Conservation (phyloP, 352 stramenopile genomes). For the Globisporangium barbulae region DNA sequence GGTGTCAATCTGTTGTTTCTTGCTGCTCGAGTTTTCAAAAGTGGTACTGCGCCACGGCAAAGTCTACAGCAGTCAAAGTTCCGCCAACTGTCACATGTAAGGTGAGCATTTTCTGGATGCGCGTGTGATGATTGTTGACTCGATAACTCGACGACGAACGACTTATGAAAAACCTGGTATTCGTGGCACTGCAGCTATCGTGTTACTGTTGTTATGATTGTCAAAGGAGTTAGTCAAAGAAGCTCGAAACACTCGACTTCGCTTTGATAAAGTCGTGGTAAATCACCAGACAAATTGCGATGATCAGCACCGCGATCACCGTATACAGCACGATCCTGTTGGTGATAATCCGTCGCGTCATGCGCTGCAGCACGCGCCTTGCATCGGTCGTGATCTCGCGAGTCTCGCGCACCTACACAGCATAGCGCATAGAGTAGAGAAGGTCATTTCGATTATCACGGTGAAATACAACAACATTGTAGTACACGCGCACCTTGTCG, state of each 20-base stretch:
- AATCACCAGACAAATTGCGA: conserved; percentile 66
- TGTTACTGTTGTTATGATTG: background rate
- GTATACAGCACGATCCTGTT: conserved; percentile 82
- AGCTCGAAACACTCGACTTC: conserved; percentile 6
- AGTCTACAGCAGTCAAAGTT: background rate
- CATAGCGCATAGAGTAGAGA: background rate
- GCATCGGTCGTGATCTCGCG: conserved; percentile 63
- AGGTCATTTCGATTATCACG: background rate
- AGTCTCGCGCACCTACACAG: conserved; percentile 63
- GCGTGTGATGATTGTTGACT: background rate
- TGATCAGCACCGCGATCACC: conserved; percentile 64
- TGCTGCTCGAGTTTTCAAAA: background rate
- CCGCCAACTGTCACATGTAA: background rate
- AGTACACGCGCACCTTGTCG: conserved; percentile 42
- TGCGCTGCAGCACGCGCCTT: conserved; percentile 62
- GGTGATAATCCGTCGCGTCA: conserved; percentile 73
- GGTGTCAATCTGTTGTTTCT: background rate
- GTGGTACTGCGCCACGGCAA: background rate
- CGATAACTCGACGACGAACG: background rate
- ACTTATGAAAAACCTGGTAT: background rate
- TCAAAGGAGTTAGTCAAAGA: conserved; percentile 3
- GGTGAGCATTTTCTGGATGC: background rate
- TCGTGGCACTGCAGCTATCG: background rate
- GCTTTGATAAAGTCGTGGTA: conserved; percentile 77
- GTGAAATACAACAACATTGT: background rate